Conservation (phyloP, 306 rosid species). For the Cyamopsis tetragonoloba region DNA sequence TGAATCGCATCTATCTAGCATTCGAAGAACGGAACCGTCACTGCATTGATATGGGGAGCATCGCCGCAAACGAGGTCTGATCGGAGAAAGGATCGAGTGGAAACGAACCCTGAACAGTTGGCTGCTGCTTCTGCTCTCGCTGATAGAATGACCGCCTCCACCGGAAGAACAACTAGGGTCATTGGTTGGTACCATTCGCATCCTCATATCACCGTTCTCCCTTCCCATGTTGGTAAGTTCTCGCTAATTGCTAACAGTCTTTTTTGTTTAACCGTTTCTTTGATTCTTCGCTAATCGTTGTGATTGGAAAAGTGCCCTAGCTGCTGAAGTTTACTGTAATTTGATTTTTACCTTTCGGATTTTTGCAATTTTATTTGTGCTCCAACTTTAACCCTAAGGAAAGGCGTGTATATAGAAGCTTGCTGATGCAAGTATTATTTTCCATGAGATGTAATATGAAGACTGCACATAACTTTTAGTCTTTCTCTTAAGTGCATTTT, state of each 20-base stretch:
- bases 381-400: not conserved
- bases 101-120: slow-evolving; percentile 93
- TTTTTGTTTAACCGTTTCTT: not conserved
- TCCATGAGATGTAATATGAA: not conserved
- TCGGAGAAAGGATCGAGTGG: slow-evolving; percentile 92
- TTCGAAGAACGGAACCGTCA: slow-evolving; percentile 65
- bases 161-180: slow-evolving; percentile 88
- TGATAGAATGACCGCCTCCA: slow-evolving; percentile 65
- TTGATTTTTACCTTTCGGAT: not conserved
- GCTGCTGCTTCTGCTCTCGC: slow-evolving; percentile 97
- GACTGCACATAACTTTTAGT: not conserved
- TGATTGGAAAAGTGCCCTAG: too few relatives aligned
- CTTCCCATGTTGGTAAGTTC: slow-evolving; percentile 90
- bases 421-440: slow-evolving; percentile 8
- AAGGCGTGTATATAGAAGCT: not conserved
- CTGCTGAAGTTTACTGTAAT: not conserved
- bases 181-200: slow-evolving; percentile 99
- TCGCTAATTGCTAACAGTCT: too few relatives aligned
- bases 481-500: not conserved
- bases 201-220: slow-evolving; percentile 98
- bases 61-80: slow-evolving; percentile 97
- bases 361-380: not conserved
- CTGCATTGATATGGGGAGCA: slow-evolving; percentile 97
- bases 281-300: too few relatives aligned
- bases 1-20: slow-evolving; percentile 42